Percentiles rank a stretch among this genome's conserved stretches.
Conservation (phyloP, 2,329 filamentous ascomycete species). For the Alternaria triticina region DNA sequence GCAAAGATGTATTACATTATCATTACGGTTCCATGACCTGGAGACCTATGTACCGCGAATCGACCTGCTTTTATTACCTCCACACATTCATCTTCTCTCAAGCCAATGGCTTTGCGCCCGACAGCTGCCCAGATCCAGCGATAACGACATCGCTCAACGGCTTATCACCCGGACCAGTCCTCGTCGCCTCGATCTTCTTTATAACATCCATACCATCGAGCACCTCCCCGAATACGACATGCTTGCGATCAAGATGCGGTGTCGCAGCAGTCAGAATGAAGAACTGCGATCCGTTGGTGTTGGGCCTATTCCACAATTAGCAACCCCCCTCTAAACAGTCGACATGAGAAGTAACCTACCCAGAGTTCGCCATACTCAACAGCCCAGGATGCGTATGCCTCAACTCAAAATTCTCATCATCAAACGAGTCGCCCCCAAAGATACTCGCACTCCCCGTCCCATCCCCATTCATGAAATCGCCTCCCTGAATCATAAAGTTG, state of each 20-base stretch:
- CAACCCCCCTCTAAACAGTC: not conserved
- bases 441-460: constrained; percentile 89
- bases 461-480: constrained; percentile 78
- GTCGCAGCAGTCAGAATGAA: constrained; percentile 98
- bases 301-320: constrained; percentile 60
- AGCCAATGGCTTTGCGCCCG: constrained; percentile 9
- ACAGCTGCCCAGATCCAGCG: constrained; percentile 10
- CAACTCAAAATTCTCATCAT: constrained; percentile 89
- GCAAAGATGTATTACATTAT: not conserved
- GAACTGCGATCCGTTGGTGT: constrained; percentile 96
- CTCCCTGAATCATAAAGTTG: constrained; percentile 95
- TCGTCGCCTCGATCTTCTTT: constrained; percentile 89
- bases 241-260: constrained; percentile 92
- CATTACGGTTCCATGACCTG: not conserved
- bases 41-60: not conserved
- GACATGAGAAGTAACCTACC: not conserved
- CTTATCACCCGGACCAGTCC: constrained; percentile 36
- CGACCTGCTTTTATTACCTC: not conserved
- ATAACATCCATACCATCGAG: constrained; percentile 90
- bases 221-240: constrained; percentile 92
- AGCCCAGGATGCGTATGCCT: constrained; percentile 96
- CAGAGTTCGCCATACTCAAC: constrained; percentile 96
- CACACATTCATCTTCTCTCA: not conserved
- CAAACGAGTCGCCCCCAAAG: constrained; percentile 80
- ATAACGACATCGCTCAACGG: constrained; percentile 12